phyloP scores from a whole-genome alignment of 495 filamentous ascomycete genomes.

The Achaetomiella virescens region DNA sequence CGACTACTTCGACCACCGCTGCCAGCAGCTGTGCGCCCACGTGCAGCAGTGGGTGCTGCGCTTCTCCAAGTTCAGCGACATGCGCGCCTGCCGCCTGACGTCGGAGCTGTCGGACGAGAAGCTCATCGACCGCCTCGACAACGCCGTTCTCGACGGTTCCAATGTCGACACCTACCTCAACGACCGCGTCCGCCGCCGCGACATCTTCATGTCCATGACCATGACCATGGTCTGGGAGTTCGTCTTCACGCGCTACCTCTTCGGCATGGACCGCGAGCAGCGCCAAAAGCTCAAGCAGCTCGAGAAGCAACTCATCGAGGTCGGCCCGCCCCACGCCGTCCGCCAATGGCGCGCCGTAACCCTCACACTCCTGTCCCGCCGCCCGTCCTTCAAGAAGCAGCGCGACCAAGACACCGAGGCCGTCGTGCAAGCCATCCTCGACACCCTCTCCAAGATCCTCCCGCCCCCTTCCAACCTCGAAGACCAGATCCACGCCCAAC shows the following conservation, averaged over 20 bases:
- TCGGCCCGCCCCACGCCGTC: slow-evolving; percentile 74
- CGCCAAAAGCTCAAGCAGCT: slow-evolving; percentile 92
- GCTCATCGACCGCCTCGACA: slow-evolving; percentile 85
- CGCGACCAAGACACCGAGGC: slow-evolving; percentile 81
- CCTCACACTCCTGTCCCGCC: slow-evolving; percentile 74
- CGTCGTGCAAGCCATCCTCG: slow-evolving; percentile 78
- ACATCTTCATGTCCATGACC: slow-evolving; percentile 93
- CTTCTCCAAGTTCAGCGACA: slow-evolving; percentile 94
- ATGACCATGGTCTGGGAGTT: slow-evolving; percentile 99
- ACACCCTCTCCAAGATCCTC: slow-evolving; percentile 69
- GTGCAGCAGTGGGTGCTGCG: slow-evolving; percentile 94
- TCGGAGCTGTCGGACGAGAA: slow-evolving; percentile 80
- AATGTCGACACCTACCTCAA: slow-evolving; percentile 79
- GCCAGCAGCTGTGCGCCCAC: slow-evolving; percentile 85
- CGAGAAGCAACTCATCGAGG: slow-evolving; percentile 83
- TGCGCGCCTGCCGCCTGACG: slow-evolving; percentile 71
- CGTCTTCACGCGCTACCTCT: slow-evolving; percentile 94
- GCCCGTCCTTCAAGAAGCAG: slow-evolving; percentile 66
- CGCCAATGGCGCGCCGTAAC: slow-evolving; percentile 95
- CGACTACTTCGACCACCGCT: slow-evolving; percentile 91
- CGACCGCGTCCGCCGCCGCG: slow-evolving; percentile 78
- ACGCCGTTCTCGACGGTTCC: slow-evolving; percentile 85
- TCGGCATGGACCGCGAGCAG: slow-evolving; percentile 96
- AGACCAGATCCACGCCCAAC: slow-evolving; percentile 64
- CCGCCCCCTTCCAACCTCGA: slow-evolving; percentile 74